Evolutionary conservation across 805 yeast genomes (phyloP).

Genomic region (Pichia kluyveri): DNA sequence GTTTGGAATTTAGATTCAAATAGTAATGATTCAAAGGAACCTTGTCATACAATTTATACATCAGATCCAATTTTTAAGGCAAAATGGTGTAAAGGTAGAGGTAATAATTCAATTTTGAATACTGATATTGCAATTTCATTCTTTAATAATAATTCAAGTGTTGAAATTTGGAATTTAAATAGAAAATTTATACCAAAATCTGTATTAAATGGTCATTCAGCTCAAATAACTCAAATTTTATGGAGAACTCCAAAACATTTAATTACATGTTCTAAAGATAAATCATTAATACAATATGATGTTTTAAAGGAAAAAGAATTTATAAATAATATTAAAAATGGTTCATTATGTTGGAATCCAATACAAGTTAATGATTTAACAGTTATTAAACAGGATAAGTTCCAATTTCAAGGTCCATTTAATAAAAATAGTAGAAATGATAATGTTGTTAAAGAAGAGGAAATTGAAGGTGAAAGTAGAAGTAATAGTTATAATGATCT

Average conservation of each 20-base stretch:
- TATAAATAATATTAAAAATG: constrained; percentile 42
- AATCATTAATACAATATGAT: constrained; percentile 38
- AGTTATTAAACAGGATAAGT: constrained; percentile 41
- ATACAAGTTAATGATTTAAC: constrained; percentile 36
- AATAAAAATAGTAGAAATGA: not conserved
- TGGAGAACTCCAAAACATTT: constrained; percentile 40
- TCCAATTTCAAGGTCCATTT: constrained; percentile 28
- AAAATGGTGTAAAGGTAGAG: constrained; percentile 49
- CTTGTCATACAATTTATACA: constrained; percentile 65
- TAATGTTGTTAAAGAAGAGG: not conserved
- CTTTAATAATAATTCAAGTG: constrained; percentile 60
- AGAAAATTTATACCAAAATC: constrained; percentile 66
- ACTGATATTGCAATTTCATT: constrained; percentile 70
- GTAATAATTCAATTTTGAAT: constrained; percentile 33
- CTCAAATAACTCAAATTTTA: constrained; percentile 46
- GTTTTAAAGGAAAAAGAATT: constrained; percentile 32
- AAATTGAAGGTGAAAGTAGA: not conserved
- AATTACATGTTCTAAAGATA: constrained; percentile 46
- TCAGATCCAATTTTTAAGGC: constrained; percentile 75
- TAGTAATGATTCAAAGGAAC: constrained; percentile 32
- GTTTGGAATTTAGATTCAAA: constrained; percentile 54
- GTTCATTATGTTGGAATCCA: constrained; percentile 51
- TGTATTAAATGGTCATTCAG: constrained; percentile 39
- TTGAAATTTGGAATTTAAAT: constrained; percentile 60
- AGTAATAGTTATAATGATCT: no score